Evolutionary conservation across 1,284 basidiomycete genomes (phyloP).

Genomic region (Ustilago tritici): DNA sequence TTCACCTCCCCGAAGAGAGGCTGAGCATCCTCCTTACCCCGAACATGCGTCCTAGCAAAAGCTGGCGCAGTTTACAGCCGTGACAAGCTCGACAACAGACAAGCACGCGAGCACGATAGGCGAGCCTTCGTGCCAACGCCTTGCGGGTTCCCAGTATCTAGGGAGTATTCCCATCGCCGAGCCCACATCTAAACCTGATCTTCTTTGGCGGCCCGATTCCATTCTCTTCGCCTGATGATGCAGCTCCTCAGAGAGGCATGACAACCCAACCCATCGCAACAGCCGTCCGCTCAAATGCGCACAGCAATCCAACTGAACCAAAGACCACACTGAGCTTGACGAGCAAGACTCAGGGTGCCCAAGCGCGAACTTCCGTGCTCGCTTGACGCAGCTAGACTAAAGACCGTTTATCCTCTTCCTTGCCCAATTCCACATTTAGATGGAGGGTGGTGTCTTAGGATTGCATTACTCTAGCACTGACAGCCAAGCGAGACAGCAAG

Average conservation of each 20-base stretch:
- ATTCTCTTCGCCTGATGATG: constrained; percentile 42
- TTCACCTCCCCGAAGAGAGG: constrained; percentile 29
- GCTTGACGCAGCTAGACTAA: constrained; percentile 25
- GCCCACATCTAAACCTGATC: constrained; percentile 32
- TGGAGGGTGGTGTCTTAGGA: constrained; percentile 56
- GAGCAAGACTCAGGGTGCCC: constrained; percentile 29
- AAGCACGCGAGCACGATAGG: neutral
- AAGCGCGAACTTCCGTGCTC: constrained; percentile 21
- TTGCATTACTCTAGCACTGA: constrained; percentile 27
- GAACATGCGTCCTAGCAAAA: constrained; percentile 46
- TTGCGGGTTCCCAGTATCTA: too few species aligned
- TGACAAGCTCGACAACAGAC: constrained; percentile 5
- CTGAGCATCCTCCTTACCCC: constrained; percentile 57
- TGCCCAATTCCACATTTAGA: constrained; percentile 38
- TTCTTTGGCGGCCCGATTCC: constrained; percentile 56
- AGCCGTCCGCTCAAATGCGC: constrained; percentile 10
- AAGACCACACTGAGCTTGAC: constrained; percentile 18
- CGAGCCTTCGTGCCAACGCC: neutral
- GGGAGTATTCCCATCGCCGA: neutral
- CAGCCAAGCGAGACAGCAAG: constrained; percentile 13
- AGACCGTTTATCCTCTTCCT: constrained; percentile 52
- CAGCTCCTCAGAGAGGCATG: constrained; percentile 25
- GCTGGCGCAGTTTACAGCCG: constrained; percentile 39
- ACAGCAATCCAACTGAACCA: constrained; percentile 5
- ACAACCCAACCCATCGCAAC: constrained; percentile 7